Conservation (phyloP, 768 basidiomycete genomes). For the Rickenella mellea region DNA sequence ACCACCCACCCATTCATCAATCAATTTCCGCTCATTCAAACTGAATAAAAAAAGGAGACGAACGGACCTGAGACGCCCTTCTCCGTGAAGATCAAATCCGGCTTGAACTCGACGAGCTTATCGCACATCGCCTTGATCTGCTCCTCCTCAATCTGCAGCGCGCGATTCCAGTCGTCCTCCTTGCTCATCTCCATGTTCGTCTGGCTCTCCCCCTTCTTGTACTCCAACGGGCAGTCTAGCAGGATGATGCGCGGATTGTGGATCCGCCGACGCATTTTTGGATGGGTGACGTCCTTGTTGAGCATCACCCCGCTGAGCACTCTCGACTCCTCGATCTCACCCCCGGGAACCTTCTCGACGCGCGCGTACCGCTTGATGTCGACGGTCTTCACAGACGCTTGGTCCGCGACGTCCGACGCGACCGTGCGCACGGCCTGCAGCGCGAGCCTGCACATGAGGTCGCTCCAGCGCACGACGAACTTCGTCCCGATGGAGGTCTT, state of each 20-base stretch:
- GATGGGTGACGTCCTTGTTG: slow-evolving; percentile 99
- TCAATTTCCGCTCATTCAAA: too few relatives aligned
- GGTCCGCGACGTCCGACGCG: slow-evolving; percentile 65
- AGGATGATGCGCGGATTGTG: slow-evolving; percentile 81
- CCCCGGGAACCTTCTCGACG: slow-evolving; percentile 95
- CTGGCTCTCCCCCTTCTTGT: slow-evolving; percentile 98
- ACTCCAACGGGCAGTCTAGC: slow-evolving; percentile 92
- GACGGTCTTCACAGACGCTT: slow-evolving; percentile 73
- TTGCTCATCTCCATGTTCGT: slow-evolving; percentile 98
- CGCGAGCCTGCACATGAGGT: slow-evolving; percentile 94
- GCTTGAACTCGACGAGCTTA: slow-evolving; percentile 85
- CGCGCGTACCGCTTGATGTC: slow-evolving; percentile 98
- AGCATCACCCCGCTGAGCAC: slow-evolving; percentile 91
- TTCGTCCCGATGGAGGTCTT: slow-evolving; percentile 98
- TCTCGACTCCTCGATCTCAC: slow-evolving; percentile 87
- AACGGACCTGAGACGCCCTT: slow-evolving; percentile 90
- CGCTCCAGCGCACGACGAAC: slow-evolving; percentile 92
- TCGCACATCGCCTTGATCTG: slow-evolving; percentile 85
- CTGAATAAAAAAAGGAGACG: background rate
- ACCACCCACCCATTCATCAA: too few relatives aligned
- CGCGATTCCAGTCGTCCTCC: slow-evolving; percentile 86
- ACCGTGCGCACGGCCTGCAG: slow-evolving; percentile 89
- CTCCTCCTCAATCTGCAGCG: slow-evolving; percentile 94
- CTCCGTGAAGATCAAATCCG: slow-evolving; percentile 91
- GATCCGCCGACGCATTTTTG: slow-evolving; percentile 90